Evolutionary conservation across 179 eudicot species (phyloP).

Genomic region (Actinidia arguta): DNA sequence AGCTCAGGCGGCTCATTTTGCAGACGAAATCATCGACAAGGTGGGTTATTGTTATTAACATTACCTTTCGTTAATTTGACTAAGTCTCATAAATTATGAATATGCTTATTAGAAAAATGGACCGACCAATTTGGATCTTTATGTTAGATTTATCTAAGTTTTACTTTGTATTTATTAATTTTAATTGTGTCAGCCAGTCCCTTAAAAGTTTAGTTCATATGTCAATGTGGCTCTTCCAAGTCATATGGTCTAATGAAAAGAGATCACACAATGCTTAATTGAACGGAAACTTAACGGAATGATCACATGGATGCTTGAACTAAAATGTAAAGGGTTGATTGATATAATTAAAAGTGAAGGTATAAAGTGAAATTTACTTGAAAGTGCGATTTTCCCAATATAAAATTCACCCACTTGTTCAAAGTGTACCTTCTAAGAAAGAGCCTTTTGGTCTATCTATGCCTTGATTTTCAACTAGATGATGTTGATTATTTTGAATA

Average conservation of each 20-base stretch:
- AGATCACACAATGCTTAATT: no score
- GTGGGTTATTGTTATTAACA: slow-evolving; percentile 7
- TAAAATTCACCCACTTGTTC: not conserved
- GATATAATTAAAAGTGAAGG: not conserved
- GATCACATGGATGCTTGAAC: no score
- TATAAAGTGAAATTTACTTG: not conserved
- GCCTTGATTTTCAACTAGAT: not conserved
- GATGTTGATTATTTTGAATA: not conserved
- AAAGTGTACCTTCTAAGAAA: not conserved
- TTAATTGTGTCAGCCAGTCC: not conserved
- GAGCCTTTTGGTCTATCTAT: not conserved
- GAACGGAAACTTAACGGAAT: no score
- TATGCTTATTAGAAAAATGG: not conserved
- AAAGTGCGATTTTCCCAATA: not conserved
- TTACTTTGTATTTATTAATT: not conserved
- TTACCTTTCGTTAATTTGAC: not conserved
- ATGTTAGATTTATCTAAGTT: not conserved
- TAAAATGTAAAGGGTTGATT: no score
- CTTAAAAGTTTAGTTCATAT: no score
- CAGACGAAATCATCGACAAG: slow-evolving; percentile 35
- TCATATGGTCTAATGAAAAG: not conserved
- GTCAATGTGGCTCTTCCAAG: no score
- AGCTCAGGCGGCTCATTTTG: slow-evolving; percentile 30
- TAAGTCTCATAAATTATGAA: not conserved
- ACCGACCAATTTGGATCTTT: not conserved